Evolutionary conservation across 306 rosid species (phyloP).

Genomic region (Adenanthera pavonina): DNA sequence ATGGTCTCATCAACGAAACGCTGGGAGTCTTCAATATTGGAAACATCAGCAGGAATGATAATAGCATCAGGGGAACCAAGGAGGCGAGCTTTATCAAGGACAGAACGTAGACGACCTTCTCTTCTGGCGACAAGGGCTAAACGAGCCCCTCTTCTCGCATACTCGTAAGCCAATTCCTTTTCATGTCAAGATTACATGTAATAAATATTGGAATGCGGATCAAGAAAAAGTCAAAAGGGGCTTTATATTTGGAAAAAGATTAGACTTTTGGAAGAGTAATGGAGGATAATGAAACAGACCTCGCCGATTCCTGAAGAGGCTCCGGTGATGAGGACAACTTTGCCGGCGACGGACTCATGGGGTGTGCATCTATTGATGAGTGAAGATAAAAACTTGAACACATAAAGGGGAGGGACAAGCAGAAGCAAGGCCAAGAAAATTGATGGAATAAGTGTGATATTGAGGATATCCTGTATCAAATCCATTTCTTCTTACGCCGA

Average conservation of each 20-base stretch:
- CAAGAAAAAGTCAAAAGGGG: background rate
- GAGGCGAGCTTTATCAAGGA: background rate
- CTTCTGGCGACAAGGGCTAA: conserved; percentile 25
- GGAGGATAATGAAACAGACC: background rate
- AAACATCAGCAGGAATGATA: conserved; percentile 24
- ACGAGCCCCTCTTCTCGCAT: conserved; percentile 35
- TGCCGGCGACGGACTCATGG: background rate
- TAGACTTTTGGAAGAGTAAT: background rate
- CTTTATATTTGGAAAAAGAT: background rate
- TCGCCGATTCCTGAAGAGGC: conserved; percentile 34
- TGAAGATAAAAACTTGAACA: background rate
- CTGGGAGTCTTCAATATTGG: conserved; percentile 19
- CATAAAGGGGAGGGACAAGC: conserved; percentile 3
- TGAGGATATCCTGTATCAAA: conserved; percentile 8
- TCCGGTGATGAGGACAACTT: conserved; percentile 34
- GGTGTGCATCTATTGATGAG: background rate
- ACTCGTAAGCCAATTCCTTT: conserved; percentile 31
- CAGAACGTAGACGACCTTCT: conserved; percentile 23
- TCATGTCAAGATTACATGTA: background rate
- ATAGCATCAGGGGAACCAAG: conserved; percentile 14
- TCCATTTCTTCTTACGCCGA: background rate
- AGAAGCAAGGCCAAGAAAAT: conserved; percentile 1
- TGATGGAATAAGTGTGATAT: background rate
- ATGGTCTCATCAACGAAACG: conserved; percentile 15
- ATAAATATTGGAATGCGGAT: too few relatives aligned